These are phyloP conservation scores for Glycine soja DNA, from an alignment of 306 rosid species.

Conservation along the genomic window DNA sequence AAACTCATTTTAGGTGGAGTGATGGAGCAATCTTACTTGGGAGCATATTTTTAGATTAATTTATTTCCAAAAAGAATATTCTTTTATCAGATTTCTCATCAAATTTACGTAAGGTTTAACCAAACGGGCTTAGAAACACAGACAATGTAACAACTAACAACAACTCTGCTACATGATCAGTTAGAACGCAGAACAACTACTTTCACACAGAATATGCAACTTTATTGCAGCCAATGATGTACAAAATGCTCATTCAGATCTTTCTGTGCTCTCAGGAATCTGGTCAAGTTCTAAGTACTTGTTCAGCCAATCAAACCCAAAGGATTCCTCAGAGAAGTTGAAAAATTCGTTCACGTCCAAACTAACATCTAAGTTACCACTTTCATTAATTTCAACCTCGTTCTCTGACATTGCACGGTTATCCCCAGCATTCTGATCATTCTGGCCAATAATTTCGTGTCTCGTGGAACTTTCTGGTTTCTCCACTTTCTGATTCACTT, in stretches of 20 bases:
- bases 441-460: conserved; percentile 27
- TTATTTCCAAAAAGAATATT: neutral
- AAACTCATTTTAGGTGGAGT: no score
- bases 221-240: neutral
- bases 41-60: neutral
- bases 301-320: conserved; percentile 63
- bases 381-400: conserved; percentile 13
- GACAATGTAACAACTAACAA: neutral
- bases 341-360: conserved; percentile 66
- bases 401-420: conserved; percentile 20
- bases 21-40: no score
- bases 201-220: neutral
- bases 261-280: conserved; percentile 29
- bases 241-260: conserved; percentile 8
- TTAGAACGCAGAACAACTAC: no score
- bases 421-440: conserved; percentile 1
- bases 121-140: neutral
- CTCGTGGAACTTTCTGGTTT: conserved; percentile 30
- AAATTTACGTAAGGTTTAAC: neutral
- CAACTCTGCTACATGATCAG: neutral
- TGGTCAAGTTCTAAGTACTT: conserved; percentile 60
- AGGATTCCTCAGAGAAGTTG: conserved; percentile 55
- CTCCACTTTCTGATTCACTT: conserved; percentile 44
- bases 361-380: conserved; percentile 37
- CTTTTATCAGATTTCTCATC: no score